Base-by-base conservation (phyloP, 768 basidiomycete genomes). In the Amanita muscaria region DNA sequence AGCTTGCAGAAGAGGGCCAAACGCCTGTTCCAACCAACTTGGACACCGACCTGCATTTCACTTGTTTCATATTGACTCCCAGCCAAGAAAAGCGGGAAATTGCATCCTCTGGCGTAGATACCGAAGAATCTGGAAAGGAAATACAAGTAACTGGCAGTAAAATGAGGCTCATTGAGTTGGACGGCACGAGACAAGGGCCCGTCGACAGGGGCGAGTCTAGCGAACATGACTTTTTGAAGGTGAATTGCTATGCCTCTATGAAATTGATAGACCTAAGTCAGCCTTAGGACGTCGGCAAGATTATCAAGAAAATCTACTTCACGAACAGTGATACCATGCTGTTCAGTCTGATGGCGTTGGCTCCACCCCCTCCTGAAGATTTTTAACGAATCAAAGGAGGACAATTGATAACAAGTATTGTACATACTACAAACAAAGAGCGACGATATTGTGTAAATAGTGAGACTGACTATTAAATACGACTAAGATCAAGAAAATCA, bases 21-120 rank as follows among this genome's bases (percentile, higher is more conserved):
- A 77, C 77, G 4, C 64, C 68, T 1, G 70, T 80, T 0, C 81
- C 86, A 2, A 61, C 65, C 1, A 70, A 86, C 52, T 66, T 80
- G 7, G 69, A 88, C 30, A 85, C 84, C 0, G 72, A 87, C 53
- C 67, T 89, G 6, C 93, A 96, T 62, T 97, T 93, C 51, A 87
- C 86, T 1, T 81, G 83, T 54, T 97, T 96, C 54, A 77, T 96
- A 25, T 70, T 73, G 47, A 86, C 85, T 0, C 77, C 80, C 7
- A 35, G 43, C 43, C 5, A 37, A 16, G 34, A 14, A 11, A 18
- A 16, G 19, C 35, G 35, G 12, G 35, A 27, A 19, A 15, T 14
- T 10, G 24, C 10, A 6, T 10, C 42, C 14, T 30, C 22, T n/a
- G 23, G 30, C 15, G 33, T 24, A n/a, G 19, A 30, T 43, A 14